phyloP scores from a whole-genome alignment of 176 grass and related monocot genomes.

The Oryza brachyantha region DNA sequence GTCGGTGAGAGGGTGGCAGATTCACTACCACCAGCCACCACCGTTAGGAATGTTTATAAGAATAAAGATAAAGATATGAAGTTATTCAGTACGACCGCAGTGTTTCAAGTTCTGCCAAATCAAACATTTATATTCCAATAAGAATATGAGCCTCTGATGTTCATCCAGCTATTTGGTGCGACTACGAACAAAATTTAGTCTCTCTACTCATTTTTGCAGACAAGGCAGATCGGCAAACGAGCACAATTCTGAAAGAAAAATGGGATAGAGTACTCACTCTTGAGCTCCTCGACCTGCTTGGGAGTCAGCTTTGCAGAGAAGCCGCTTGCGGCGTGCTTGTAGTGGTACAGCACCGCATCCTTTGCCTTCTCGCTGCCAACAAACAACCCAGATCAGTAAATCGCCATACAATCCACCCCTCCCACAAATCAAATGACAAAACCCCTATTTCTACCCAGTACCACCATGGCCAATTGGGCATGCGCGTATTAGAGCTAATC shows the following conservation, averaged over 20 bases:
- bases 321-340: constrained; percentile 79
- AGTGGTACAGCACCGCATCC: constrained; percentile 76
- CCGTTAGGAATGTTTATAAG: too few relatives aligned
- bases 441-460: neutral
- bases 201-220: neutral
- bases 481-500: neutral
- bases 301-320: constrained; percentile 85
- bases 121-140: neutral
- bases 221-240: neutral
- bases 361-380: constrained; percentile 63
- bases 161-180: neutral
- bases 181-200: neutral
- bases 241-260: neutral
- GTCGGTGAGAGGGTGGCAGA: too few relatives aligned
- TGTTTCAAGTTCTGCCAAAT: neutral
- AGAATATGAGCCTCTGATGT: neutral
- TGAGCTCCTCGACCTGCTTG: constrained; percentile 70
- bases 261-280: constrained; percentile 47
- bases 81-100: neutral
- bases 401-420: neutral
- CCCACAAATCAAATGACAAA: neutral
- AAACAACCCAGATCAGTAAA: constrained; percentile 26
- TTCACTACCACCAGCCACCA: too few relatives aligned
- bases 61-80: too few relatives aligned
- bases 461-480: too few relatives aligned